Evolutionary conservation across 2,329 filamentous ascomycete genomes (phyloP), one percentile per base, ranked within the genome.

Genomic region (Macrophomina pseudophaseolina): DNA sequence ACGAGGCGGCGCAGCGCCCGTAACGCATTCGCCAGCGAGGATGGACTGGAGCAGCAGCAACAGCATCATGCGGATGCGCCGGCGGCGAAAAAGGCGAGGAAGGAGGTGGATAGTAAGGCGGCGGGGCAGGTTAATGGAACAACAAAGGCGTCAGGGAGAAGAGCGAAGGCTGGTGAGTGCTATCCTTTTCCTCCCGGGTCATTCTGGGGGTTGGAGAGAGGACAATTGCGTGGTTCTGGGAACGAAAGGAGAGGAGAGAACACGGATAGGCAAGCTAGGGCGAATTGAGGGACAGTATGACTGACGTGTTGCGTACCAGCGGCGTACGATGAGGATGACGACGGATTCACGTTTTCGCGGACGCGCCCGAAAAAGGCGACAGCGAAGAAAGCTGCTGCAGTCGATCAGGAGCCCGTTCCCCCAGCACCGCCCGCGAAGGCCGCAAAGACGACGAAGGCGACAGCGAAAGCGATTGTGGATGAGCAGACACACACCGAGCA

Each of bases 311-410:
- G 56, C 40, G 46, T 71, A 52, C 30, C 33, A 16, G 75, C 77
- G 74, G 80, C 80, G 62, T 82, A 82, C 68, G 78, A 81, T 23
- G 80, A 84, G 71, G 74, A 81, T 40, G 81, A 81, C 65, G 82
- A 83, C 65, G 83, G 77, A 35, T 85, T 85, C 70, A 75, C 79
- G 49, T 85, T 84, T 67, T 74, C 76, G 38, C 70, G 71, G 49
- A 74, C 74, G 68, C 75, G 78, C 42, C 69, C 75, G 59, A 74
- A 71, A 63, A 76, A 74, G 58, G 67, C 69, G 30, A 72, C 74
- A 58, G 42, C 58, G 18, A 78, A 76, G 70, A 68, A 68, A 38
- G 66, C 73, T 33, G 67, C 70, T 30, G 68, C 72, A 51, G 70
- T 71, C 54, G 40, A 64, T 28, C 67, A 69, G 38, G 70, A 71